Evolutionary conservation across 768 basidiomycete genomes (phyloP).

Genomic region (Suillus spraguei): DNA sequence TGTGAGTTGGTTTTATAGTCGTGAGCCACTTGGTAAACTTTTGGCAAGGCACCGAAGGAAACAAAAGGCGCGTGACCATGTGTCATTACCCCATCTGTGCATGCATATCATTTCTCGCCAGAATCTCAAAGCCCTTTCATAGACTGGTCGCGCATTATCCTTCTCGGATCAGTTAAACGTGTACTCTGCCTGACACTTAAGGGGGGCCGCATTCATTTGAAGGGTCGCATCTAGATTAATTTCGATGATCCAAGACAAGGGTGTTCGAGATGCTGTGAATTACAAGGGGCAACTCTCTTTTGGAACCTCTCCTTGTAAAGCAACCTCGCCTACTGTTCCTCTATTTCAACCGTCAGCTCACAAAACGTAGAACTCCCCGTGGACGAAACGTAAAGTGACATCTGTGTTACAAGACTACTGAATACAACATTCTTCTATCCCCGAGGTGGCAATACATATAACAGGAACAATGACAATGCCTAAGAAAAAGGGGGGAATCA

Average conservation of each 20-base stretch:
- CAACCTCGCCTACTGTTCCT: neutral
- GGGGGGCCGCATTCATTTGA: neutral
- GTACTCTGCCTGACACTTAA: neutral
- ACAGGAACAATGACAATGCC: slow-evolving; percentile 4
- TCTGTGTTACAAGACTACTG: slow-evolving; percentile 4
- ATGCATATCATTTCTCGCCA: neutral
- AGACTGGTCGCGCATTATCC: neutral
- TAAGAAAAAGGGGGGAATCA: neutral
- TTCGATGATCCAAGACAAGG: slow-evolving; percentile 3
- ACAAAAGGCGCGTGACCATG: slow-evolving; percentile 28
- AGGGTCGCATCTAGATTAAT: neutral
- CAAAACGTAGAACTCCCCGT: neutral
- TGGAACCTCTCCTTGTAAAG: neutral
- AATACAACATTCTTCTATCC: slow-evolving; percentile 8
- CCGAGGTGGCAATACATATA: neutral
- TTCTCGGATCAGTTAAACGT: slow-evolving; percentile 7
- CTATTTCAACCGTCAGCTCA: neutral
- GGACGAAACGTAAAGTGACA: neutral
- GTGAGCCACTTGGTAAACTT: slow-evolving; percentile 8
- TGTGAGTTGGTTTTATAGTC: slow-evolving; percentile 13
- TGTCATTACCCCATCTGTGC: slow-evolving; percentile 12
- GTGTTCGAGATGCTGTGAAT: neutral
- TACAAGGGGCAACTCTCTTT: neutral
- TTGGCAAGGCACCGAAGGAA: slow-evolving; percentile 15
- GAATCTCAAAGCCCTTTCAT: slow-evolving; percentile 7